Base-by-base conservation (phyloP, 2,329 filamentous ascomycete species). In the Xylogone sp. region DNA sequence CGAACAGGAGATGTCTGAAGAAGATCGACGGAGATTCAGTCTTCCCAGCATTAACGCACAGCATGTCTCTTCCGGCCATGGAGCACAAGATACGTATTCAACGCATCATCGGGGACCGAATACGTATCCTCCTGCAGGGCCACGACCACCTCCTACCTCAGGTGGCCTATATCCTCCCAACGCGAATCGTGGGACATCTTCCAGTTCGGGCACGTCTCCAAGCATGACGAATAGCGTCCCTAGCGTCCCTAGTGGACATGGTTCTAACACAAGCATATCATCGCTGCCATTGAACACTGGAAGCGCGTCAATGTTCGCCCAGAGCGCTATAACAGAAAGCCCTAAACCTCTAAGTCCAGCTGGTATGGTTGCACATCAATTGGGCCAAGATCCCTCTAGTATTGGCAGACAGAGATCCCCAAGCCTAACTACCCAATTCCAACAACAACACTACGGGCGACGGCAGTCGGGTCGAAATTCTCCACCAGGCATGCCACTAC, bases 291-390 rank as follows among this genome's bases (percentile, higher is more conserved):
- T 77, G 22, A 71, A 70, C 48, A 69, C 71, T 42, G 72, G 72
- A 47, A 51, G 69, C 62, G 55, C 59, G 56, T 58, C 74, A 18
- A 79, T 91, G 57, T 95, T 90, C 65, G 79, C 83, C 8, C 84
- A 90, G 57, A 79, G 81, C 49, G 71, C 72, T 49, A 88, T 96
- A 74, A 94, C 88, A 2, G 90, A 96, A 68, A 95, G 89, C 58
- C 90, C 91, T 0, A 95, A 92, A 65, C 87, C 91, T 3, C 75
- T 96, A 42, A 91, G 86, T 54, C 87, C 87, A 18, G 75, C 54
- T 16, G 63, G 75, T 52, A 72, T 75, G 56, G 73, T 77, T 54
- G 65, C 70, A 19, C 75, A 79, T 51, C 71, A 71, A 69, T 66
- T 77, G 65, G 65, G 76, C 19, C 75, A 86, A 46, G 82, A 82